phyloP scores from a whole-genome alignment of 2,329 filamentous ascomycete species.

The Colletotrichum abscissum region DNA sequence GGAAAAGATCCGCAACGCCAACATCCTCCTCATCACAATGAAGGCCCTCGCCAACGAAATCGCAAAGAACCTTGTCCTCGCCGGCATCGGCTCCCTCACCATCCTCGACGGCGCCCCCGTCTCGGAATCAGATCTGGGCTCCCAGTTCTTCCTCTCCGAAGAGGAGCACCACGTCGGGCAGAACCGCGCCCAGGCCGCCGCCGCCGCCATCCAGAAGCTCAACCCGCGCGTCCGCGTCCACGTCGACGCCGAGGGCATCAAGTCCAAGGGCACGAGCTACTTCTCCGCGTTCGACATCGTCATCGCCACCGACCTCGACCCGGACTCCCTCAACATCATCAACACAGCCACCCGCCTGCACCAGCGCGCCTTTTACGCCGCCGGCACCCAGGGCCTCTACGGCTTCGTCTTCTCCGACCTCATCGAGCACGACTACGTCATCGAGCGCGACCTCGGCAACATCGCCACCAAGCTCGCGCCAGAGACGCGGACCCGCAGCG shows the following conservation, averaged over 20 bases:
- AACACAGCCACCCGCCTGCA: slow-evolving; percentile 88
- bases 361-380: slow-evolving; percentile 87
- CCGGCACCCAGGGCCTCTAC: slow-evolving; percentile 88
- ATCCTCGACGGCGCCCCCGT: slow-evolving; percentile 84
- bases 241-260: slow-evolving; percentile 75
- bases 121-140: slow-evolving; percentile 82
- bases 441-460: slow-evolving; percentile 87
- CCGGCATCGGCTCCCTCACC: slow-evolving; percentile 90
- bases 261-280: slow-evolving; percentile 76
- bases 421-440: slow-evolving; percentile 88
- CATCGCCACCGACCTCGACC: slow-evolving; percentile 89
- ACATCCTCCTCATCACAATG: slow-evolving; percentile 89
- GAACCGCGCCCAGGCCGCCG: slow-evolving; percentile 86
- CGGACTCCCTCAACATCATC: slow-evolving; percentile 79
- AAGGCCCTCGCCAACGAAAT: slow-evolving; percentile 93
- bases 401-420: slow-evolving; percentile 96
- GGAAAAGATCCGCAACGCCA: slow-evolving; percentile 88
- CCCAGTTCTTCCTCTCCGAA: slow-evolving; percentile 82
- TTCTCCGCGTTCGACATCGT: slow-evolving; percentile 85
- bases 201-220: slow-evolving; percentile 81
- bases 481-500: slow-evolving; percentile 82
- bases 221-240: slow-evolving; percentile 88
- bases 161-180: slow-evolving; percentile 77
- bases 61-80: slow-evolving; percentile 92
- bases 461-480: slow-evolving; percentile 66